Evolutionary conservation across 2,329 filamentous ascomycete genomes (phyloP), one percentile per base, ranked within the genome.

Genomic region (Hymenotorrendiella dingleyae): DNA sequence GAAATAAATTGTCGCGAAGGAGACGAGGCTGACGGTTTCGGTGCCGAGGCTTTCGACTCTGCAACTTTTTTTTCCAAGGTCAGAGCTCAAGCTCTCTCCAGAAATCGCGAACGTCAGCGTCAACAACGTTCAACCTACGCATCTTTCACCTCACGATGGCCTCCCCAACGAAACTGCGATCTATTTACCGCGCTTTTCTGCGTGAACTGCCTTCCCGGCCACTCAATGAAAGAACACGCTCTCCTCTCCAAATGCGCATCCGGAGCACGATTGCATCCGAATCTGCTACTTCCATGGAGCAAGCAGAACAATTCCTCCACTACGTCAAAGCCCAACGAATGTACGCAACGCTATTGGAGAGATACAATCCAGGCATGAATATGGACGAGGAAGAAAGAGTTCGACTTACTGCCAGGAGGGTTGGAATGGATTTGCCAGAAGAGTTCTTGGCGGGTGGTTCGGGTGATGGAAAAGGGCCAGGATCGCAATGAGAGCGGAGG

Each of bases 351-450:
- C 68, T 97, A 32, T 64, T 97, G 27, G 90, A 96, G 67, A 76
- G 90, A 55, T 97, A 98, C 67, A 97, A 97, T 64, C 89, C 89
- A 0, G 89, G 90, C 14, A 87, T 94, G 80, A 78, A 79, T 53
- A 86, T 95, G 83, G 80, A 84, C 53, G 83, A 81, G 62, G 81
- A 94, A 66, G 90, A 97, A 69, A 74, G 86, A 47, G 81, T 96
- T 30, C 70, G 87, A 45, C 69, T 96, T 69, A 85, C 86, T 41
- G 93, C 93, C 7, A 72, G 88, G 65, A 78, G 86, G 61, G 89
- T 97, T 29, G 93, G 91, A 14, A 88, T 96, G 84, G 76, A 96
- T 65, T 62, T 97, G 65, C 91, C 91, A 0, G 64, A 76, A 23
- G 80, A 86, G 65, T 81, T 54, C 42, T 6, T 23, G 9, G 14